Evolutionary conservation across 2,329 filamentous ascomycete genomes (phyloP), one percentile per base, ranked within the genome.

Genomic region (Verticillium tricorpus): DNA sequence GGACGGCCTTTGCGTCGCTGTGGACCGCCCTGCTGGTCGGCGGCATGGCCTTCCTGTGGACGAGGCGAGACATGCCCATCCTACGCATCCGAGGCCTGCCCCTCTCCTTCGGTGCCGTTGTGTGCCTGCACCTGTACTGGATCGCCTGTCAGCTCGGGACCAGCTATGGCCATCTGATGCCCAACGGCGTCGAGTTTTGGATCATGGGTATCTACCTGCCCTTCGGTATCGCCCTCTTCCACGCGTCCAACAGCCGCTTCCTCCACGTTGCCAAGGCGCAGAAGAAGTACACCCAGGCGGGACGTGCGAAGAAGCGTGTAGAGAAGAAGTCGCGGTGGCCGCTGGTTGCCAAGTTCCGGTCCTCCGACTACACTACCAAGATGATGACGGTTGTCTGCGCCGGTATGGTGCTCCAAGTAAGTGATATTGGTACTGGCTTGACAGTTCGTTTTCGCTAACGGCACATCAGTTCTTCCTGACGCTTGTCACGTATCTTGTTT

Each of bases 161-260:
- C 61, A 68, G 72, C 22, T 72, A 77, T 59, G 75, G 73, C 2
- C 71, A 76, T 2, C 63, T 79, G 1, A 73, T 75, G 59, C 82
- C 85, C 0, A 84, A 84, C 59, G 75, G 79, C 22, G 77, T 78
- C 17, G 84, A 88, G 71, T 90, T 80, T 70, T 89, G 86, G 85
- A 80, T 88, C 71, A 89, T 89, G 87, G 82, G 83, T 63, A 77
- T 86, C 60, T 87, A 85, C 71, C 76, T 89, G 3, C 87, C 87
- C 11, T 82, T 85, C 57, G 87, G 87, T 25, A 85, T 90, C 60
- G 86, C 85, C 9, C 73, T 90, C 4, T 89, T 89, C 69, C 86
- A 89, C 69, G 86, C 85, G 22, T 83, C 83, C 63, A 88, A 88
- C 69, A 82, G 78, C 67, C 84, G 85, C 60, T 85, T 89, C 58